Percentiles rank a stretch among this genome's conserved stretches.
phyloP scores from a whole-genome alignment of 2,329 filamentous ascomycete species.

The Conoideocrella luteorostrata region DNA sequence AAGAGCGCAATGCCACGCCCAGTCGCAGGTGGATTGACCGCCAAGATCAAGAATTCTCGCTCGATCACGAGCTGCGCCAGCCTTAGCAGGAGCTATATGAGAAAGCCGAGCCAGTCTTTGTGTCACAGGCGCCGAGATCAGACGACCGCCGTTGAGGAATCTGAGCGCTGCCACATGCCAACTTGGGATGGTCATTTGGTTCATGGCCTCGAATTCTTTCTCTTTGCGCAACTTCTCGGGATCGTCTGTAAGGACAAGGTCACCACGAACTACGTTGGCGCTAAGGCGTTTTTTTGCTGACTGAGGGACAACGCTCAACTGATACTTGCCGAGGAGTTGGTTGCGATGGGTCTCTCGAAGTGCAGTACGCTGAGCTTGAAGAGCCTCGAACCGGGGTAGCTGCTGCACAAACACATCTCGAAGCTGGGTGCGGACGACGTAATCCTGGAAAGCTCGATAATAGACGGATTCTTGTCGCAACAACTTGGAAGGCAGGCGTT shows the following conservation, averaged over 20 bases:
- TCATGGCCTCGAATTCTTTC: conserved; percentile 73
- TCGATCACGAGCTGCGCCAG: conserved; percentile 43
- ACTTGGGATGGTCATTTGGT: conserved; percentile 57
- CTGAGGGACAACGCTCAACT: conserved; percentile 62
- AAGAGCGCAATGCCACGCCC: conserved; percentile 89
- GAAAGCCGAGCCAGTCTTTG: conserved; percentile 54
- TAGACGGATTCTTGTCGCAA: conserved; percentile 67
- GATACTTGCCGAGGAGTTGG: conserved; percentile 78
- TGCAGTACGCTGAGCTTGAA: conserved; percentile 76
- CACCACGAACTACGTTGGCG: conserved; percentile 67
- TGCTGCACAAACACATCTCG: conserved; percentile 80
- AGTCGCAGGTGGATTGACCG: conserved; percentile 79
- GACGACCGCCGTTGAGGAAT: conserved; percentile 56
- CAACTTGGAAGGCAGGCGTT: conserved; percentile 46
- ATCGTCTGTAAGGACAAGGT: conserved; percentile 57
- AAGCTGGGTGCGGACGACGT: conserved; percentile 57
- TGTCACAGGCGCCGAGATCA: conserved; percentile 58
- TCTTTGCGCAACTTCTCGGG: conserved; percentile 59
- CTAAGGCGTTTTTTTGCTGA: conserved; percentile 66
- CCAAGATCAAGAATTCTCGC: conserved; percentile 78
- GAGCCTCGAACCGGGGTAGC: conserved; percentile 76
- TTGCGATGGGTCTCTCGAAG: conserved; percentile 67
- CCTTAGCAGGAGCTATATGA: conserved; percentile 36
- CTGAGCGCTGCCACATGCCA: conserved; percentile 58
- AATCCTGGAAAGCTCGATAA: conserved; percentile 78